Percentiles rank a stretch among this genome's conserved stretches.
phyloP scores from a whole-genome alignment of 192 early-diverging fungal genomes.

The Coemansia sp. region DNA sequence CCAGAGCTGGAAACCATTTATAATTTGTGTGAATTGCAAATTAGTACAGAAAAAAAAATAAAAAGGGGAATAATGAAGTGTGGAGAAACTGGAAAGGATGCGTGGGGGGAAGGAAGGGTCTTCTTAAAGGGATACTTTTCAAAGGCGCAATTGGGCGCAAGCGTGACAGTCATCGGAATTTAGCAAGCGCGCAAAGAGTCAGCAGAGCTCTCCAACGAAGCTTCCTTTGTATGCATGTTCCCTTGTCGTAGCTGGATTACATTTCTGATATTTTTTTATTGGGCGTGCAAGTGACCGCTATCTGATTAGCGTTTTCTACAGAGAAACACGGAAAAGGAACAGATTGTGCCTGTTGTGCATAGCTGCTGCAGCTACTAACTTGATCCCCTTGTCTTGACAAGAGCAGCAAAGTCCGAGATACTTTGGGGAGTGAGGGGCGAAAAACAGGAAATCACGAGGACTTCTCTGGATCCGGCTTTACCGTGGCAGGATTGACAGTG shows the following conservation, averaged over 20 bases:
- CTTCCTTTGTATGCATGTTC: neutral
- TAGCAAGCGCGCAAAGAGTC: constrained; percentile 2
- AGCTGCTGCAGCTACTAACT: neutral
- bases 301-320: constrained; percentile 1
- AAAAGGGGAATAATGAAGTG: neutral
- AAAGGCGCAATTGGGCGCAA: neutral
- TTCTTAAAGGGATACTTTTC: neutral
- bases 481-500: constrained; percentile 4
- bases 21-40: constrained; percentile 6
- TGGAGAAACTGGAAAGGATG: neutral
- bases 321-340: neutral
- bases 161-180: constrained; percentile 9
- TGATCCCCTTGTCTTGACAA: neutral
- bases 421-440: neutral
- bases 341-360: constrained; percentile 2
- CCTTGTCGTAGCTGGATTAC: no score
- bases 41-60: neutral
- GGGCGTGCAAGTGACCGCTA: neutral
- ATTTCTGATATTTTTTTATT: neutral
- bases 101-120: neutral
- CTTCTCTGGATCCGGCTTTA: neutral
- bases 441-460: neutral
- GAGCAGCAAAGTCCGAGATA: neutral
- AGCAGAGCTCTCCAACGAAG: neutral
- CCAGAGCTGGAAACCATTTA: neutral